Percentiles rank a stretch among this genome's conserved stretches.
phyloP scores from a whole-genome alignment of 768 basidiomycete species.

The Podaxis pistillaris region DNA sequence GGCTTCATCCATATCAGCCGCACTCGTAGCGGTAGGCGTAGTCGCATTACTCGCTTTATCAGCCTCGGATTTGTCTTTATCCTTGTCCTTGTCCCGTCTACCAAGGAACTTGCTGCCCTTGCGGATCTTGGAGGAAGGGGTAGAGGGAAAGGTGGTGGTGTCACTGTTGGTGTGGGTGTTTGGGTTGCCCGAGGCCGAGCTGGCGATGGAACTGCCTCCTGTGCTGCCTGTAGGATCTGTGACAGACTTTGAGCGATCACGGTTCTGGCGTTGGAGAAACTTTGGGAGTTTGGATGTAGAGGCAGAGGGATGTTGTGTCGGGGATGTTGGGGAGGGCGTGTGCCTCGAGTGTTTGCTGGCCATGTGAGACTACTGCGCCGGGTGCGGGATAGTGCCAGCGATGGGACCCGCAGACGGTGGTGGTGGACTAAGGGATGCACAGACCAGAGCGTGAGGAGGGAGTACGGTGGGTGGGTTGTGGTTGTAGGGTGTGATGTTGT shows the following conservation, averaged over 20 bases:
- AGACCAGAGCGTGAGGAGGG: background rate
- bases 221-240: constrained; percentile 38
- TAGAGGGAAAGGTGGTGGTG: constrained; percentile 22
- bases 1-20: constrained; percentile 40
- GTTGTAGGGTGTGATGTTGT: background rate
- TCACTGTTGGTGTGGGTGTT: constrained; percentile 14
- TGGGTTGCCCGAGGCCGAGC: constrained; percentile 26
- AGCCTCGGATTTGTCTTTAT: background rate
- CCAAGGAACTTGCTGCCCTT: constrained; percentile 18
- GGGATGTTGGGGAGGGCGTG: constrained; percentile 23
- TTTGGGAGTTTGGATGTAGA: constrained; percentile 55
- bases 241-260: constrained; percentile 60
- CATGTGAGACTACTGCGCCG: constrained; percentile 29
- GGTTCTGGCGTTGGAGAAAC: constrained; percentile 62
- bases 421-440: background rate
- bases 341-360: constrained; percentile 43
- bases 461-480: background rate
- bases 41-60: constrained; percentile 5
- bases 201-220: constrained; percentile 38
- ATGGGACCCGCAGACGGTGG: background rate
- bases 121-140: constrained; percentile 22
- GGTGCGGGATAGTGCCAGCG: too few species aligned
- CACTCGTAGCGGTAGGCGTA: constrained; percentile 7
- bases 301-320: constrained; percentile 28
- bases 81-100: constrained; percentile 16